phyloP scores from a whole-genome alignment of 345 rosid species.

The Gossypium rotundifolium region DNA sequence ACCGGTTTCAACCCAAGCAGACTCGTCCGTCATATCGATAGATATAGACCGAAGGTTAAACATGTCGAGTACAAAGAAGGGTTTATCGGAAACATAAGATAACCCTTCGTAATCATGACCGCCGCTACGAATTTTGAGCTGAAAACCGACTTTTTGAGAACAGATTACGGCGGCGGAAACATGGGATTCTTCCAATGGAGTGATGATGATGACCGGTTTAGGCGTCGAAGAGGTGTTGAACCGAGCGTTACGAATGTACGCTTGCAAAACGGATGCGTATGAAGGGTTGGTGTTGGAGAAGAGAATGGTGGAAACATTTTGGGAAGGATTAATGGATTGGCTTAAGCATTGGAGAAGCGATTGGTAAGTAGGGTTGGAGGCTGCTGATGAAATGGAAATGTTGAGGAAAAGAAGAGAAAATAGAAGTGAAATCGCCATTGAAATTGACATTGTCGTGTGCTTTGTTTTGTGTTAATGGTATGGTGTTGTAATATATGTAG shows the following conservation, averaged over 20 bases:
- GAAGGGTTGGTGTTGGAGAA: not conserved
- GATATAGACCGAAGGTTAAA: slow-evolving; percentile 4
- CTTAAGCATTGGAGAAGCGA: not conserved
- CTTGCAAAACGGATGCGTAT: not conserved
- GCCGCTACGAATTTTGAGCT: slow-evolving; percentile 16
- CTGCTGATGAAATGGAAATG: not conserved
- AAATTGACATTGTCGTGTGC: not conserved
- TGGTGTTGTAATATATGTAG: not conserved
- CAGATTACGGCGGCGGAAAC: not conserved
- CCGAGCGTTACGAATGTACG: slow-evolving; percentile 30
- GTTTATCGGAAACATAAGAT: slow-evolving; percentile 6
- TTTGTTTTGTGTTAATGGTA: not conserved
- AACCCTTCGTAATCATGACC: slow-evolving; percentile 17
- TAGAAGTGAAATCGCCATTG: not conserved
- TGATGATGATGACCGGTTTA: not conserved
- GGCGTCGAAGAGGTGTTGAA: slow-evolving; percentile 23
- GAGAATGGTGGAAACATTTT: not conserved
- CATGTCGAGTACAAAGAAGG: slow-evolving; percentile 19
- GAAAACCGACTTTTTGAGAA: not conserved
- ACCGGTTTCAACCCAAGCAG: slow-evolving; percentile 26
- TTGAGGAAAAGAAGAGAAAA: not conserved
- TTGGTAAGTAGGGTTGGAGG: not conserved
- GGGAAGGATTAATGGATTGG: not conserved
- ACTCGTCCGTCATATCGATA: slow-evolving; percentile 1
- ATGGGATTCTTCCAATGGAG: not conserved